A percentile compares a stretch with the other conserved stretches of the same genome.
These are phyloP conservation scores for Cutaneotrichosporon cutaneum DNA, from an alignment of 1,284 basidiomycete genomes.

Conservation along the genomic window DNA sequence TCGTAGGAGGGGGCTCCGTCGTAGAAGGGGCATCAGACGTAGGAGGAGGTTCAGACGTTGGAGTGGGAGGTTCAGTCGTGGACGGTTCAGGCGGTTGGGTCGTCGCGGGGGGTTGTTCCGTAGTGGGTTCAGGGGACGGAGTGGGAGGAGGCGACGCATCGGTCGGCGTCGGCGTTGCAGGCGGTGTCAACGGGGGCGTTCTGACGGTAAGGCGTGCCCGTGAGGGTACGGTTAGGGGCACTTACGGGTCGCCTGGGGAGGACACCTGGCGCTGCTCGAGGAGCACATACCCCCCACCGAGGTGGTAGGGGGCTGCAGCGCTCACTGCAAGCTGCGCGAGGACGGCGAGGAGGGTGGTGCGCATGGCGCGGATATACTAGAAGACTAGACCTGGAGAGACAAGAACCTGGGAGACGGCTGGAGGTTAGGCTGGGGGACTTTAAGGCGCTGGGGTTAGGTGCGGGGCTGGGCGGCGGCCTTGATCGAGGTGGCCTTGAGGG, in stretches of 20 bases:
- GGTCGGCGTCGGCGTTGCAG: background rate
- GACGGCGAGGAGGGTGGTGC: background rate
- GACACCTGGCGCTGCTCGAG: background rate
- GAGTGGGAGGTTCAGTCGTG: no score
- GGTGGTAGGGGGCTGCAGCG: background rate
- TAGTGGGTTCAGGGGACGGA: background rate
- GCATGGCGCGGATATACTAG: background rate
- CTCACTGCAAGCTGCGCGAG: background rate
- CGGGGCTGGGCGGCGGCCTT: no score
- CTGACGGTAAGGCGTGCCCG: slow-evolving; percentile 2
- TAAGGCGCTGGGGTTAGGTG: background rate
- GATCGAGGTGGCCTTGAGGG: no score
- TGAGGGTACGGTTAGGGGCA: background rate
- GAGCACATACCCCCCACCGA: background rate
- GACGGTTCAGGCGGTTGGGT: no score
- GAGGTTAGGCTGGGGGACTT: background rate
- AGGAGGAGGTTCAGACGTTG: no score
- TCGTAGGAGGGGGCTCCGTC: no score
- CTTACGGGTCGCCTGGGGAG: background rate
- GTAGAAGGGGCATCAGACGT: no score
- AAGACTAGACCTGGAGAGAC: background rate
- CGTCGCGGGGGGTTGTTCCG: background rate
- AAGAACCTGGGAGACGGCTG: background rate
- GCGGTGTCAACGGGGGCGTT: background rate
- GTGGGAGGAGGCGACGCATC: background rate